A percentile compares a stretch with the other conserved stretches of the same genome.
phyloP scores from a whole-genome alignment of 805 yeast genomes.

The Saccharomycopsis schoenii region DNA sequence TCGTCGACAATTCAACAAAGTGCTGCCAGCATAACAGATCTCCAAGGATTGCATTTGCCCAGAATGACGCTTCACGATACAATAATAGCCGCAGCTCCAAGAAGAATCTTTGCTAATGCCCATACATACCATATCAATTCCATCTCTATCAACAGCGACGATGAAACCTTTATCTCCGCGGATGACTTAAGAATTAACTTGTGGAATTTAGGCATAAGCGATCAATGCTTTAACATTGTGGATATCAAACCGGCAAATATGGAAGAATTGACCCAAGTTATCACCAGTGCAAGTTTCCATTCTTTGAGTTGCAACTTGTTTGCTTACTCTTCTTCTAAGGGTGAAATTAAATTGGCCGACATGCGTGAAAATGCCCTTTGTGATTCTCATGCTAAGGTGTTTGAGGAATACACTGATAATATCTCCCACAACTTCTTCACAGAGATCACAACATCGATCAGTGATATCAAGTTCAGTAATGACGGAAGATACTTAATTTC shows the following conservation, averaged over 20 bases:
- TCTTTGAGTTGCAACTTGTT: slow-evolving; percentile 86
- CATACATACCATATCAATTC: slow-evolving; percentile 98
- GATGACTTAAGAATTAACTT: slow-evolving; percentile 93
- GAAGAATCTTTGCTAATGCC: slow-evolving; percentile 84
- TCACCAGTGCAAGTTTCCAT: slow-evolving; percentile 93
- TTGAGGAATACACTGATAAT: slow-evolving; percentile 91
- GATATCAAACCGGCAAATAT: slow-evolving; percentile 96
- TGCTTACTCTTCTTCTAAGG: slow-evolving; percentile 93
- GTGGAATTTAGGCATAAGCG: slow-evolving; percentile 92
- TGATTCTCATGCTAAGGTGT: slow-evolving; percentile 77
- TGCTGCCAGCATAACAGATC: slow-evolving; percentile 27
- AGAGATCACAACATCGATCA: slow-evolving; percentile 88
- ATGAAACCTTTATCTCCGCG: slow-evolving; percentile 85
- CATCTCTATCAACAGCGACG: slow-evolving; percentile 88
- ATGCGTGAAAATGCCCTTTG: slow-evolving; percentile 95
- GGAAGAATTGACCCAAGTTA: slow-evolving; percentile 98
- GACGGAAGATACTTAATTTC: slow-evolving; percentile 95
- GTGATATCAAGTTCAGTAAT: slow-evolving; percentile 84
- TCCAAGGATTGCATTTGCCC: slow-evolving; percentile 61
- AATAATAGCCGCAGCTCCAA: slow-evolving; percentile 90
- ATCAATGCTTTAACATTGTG: slow-evolving; percentile 92
- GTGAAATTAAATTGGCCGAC: slow-evolving; percentile 89
- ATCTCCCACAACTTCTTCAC: slow-evolving; percentile 91
- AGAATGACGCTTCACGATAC: slow-evolving; percentile 89
- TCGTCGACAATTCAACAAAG: slow-evolving; percentile 17